A percentile compares a stretch with the other conserved stretches of the same genome.
These are phyloP conservation scores for Phytophthora fragariae DNA, from an alignment of 352 stramenopile species.

Conservation along the genomic window DNA sequence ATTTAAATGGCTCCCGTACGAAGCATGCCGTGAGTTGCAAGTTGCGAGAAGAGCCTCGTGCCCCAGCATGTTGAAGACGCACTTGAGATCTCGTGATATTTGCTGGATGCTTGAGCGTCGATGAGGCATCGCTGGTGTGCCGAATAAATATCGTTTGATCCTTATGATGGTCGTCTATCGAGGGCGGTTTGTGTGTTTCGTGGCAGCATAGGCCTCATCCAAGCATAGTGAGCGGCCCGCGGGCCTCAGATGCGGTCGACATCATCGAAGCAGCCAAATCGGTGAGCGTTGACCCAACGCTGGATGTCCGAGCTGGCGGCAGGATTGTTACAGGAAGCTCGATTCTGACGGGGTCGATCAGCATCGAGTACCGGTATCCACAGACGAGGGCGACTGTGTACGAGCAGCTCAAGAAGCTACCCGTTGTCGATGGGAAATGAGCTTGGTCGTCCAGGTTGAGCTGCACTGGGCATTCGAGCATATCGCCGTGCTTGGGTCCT, in stretches of 20 bases:
- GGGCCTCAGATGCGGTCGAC: conserved; percentile 26
- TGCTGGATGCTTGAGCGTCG: conserved; percentile 50
- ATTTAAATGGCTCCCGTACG: conserved; percentile 48
- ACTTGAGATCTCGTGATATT: conserved; percentile 58
- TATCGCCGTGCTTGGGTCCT: conserved; percentile 53
- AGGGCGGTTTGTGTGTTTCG: conserved; percentile 8
- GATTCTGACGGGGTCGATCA: conserved; percentile 37
- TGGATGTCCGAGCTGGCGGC: conserved; percentile 26
- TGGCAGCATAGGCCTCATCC: conserved; percentile 15
- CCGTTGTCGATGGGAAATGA: conserved; percentile 60
- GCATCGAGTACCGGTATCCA: conserved; percentile 40
- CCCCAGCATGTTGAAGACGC: conserved; percentile 36
- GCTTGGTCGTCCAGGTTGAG: conserved; percentile 61
- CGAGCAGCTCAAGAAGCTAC: conserved; percentile 63
- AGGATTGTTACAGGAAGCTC: conserved; percentile 52
- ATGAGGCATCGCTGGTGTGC: conserved; percentile 26
- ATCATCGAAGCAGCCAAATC: conserved; percentile 34
- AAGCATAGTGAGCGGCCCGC: conserved; percentile 28
- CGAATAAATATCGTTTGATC: conserved; percentile 41
- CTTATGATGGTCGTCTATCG: conserved; percentile 27
- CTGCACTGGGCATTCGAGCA: conserved; percentile 70
- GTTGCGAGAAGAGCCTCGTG: conserved; percentile 39
- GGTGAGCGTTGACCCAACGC: conserved; percentile 28
- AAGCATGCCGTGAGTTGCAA: conserved; percentile 27
- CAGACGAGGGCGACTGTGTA: conserved; percentile 75